phyloP scores from a whole-genome alignment of 768 basidiomycete genomes.

The Leccinum rimulosum region DNA sequence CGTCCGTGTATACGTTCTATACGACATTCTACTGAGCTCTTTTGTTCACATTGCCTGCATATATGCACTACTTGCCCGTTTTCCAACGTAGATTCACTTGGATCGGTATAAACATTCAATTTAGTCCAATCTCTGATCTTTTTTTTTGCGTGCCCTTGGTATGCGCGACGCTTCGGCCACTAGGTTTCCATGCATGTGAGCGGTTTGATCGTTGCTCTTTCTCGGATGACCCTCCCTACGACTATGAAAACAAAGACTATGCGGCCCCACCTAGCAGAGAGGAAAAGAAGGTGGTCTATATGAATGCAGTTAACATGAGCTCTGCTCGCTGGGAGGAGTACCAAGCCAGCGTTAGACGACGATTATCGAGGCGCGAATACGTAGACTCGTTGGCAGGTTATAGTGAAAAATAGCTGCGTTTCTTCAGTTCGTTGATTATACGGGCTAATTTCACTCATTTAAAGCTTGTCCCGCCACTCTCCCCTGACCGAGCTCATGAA shows the following conservation, averaged over 20 bases:
- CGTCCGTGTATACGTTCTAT: not conserved
- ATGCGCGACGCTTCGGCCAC: slow-evolving; percentile 60
- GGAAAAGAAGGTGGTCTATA: slow-evolving; percentile 67
- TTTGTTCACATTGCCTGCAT: not conserved
- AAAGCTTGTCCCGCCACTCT: slow-evolving; percentile 84
- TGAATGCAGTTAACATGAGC: slow-evolving; percentile 81
- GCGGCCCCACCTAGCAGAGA: slow-evolving; percentile 36
- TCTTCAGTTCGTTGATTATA: not conserved
- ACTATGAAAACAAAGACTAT: slow-evolving; percentile 7
- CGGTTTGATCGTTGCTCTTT: slow-evolving; percentile 69
- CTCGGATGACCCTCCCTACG: slow-evolving; percentile 43
- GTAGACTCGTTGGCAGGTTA: slow-evolving; percentile 55
- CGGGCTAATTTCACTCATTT: not conserved
- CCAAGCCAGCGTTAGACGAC: slow-evolving; percentile 36
- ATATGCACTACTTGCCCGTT: slow-evolving; percentile 8
- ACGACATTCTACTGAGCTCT: not conserved
- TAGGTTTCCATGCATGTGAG: slow-evolving; percentile 91
- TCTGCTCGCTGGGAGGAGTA: slow-evolving; percentile 54
- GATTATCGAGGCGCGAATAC: slow-evolving; percentile 42
- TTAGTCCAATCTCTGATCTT: slow-evolving; percentile 56
- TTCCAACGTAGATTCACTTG: slow-evolving; percentile 66
- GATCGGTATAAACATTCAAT: slow-evolving; percentile 84
- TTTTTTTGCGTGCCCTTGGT: slow-evolving; percentile 53
- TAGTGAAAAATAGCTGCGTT: not conserved
- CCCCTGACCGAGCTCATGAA: slow-evolving; percentile 75